These are phyloP conservation scores for Aspergillus flavus DNA, from an alignment of 2,329 filamentous ascomycete species.

Conservation along the genomic window DNA sequence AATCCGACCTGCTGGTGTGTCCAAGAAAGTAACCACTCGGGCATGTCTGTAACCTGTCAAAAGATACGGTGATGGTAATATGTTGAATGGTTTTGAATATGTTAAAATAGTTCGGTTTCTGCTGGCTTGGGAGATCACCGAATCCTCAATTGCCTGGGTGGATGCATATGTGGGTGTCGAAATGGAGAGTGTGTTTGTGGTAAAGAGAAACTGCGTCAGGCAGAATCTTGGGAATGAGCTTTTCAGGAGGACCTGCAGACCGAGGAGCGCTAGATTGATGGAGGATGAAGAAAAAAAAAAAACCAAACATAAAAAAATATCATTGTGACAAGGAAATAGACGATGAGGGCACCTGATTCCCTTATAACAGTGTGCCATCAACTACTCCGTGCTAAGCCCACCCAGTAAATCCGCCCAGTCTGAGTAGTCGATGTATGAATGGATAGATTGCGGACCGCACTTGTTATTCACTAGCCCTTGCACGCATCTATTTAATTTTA, in stretches of 20 bases:
- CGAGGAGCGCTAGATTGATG: not conserved
- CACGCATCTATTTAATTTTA: conserved; percentile 9
- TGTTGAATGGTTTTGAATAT: not conserved
- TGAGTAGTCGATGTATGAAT: conserved; percentile 22
- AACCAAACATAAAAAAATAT: not conserved
- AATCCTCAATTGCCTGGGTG: not conserved
- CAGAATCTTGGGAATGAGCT: not conserved
- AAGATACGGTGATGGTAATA: not conserved
- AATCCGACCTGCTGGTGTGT: not conserved
- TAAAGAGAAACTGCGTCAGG: not conserved
- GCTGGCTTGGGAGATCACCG: not conserved
- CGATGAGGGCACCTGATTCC: conserved; percentile 11
- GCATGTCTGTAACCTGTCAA: not conserved
- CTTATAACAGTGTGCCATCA: conserved; percentile 20
- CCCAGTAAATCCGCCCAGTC: conserved; percentile 22
- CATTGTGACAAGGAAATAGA: conserved; percentile 10
- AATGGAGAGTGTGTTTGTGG: not conserved
- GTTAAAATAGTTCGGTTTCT: not conserved
- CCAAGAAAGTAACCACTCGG: not conserved
- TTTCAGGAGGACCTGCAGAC: not conserved
- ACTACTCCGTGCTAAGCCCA: conserved; percentile 11
- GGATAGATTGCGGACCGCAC: conserved; percentile 14
- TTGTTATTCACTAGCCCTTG: conserved; percentile 15
- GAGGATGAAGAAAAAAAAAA: not conserved
- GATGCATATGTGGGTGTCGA: not conserved